Evolutionary conservation across 2,329 filamentous ascomycete genomes (phyloP), one percentile per base, ranked within the genome.

Genomic region (Zymoseptoria tritici): DNA sequence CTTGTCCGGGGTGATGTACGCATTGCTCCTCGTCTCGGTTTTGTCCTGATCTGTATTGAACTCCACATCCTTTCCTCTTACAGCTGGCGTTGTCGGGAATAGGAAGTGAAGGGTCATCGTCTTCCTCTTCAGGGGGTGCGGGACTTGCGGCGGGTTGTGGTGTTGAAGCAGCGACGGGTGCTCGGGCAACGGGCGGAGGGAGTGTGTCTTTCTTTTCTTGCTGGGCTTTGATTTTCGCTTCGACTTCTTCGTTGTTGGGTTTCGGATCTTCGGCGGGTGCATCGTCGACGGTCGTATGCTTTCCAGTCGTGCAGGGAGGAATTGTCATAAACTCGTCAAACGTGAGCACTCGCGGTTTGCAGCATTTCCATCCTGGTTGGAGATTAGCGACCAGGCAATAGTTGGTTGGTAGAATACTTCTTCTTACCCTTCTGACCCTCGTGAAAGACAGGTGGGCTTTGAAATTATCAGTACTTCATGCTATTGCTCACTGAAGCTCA

Each of bases 321-420:
- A 99, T 97, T 62, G 81, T 76, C 76, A 99, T 90, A 81, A 99
- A 99, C 78, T 99, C 94, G 77, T 99, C 94, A 74, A 99, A 99
- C 61, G 91, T 97, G 69, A 99, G 81, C 69, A 97, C 91, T 71
- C 94, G 89, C 59, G 92, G 88, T 78, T 97, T 97, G 84, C 94
- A 99, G 81, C 94, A 99, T 80, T 96, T 95, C 93, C 94, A 97
- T 72, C 94, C 93, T 97, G 70, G 4, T 4, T 13, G 11, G 22
- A 24, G 26, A 13, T 56, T 42, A 59, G 57, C n/a, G 49, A 42
- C 50, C 42, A 29, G 16, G 16, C 36, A 46, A 6, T 7, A 46
- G 11, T 16, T 13, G 7, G 16, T 1, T 21, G 55, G 58, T 29
- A 58, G 58, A 22, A 55, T 56, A 9, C 24, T 54, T 61, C 16